Base-by-base conservation (phyloP, 2,329 filamentous ascomycete genomes). In the Ophiobolus disseminans region DNA sequence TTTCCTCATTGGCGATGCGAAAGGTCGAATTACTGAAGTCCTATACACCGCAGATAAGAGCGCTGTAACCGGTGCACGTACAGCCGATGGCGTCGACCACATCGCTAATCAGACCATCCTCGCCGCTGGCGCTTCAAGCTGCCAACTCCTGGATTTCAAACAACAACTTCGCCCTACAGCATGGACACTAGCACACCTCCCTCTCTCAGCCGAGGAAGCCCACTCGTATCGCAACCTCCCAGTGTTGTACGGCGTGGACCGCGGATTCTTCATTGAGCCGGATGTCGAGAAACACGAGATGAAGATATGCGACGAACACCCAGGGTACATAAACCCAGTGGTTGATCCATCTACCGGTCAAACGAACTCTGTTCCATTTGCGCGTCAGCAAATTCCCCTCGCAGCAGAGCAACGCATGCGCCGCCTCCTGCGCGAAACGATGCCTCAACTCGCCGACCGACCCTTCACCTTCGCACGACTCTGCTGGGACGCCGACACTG, bases 401-500 rank as follows among this genome's bases (percentile, higher is more conserved):
- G 76, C 78, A 35, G 75, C 78, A 0, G 80, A 80, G 52, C 53
- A 67, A 5, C 74, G 78, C 2, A 71, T 79, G n/a, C 73, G 79
- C 3, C 64, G 69, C 5, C 78, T 83, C 40, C 62, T 84, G 10
- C 61, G 61, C 7, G 79, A 81, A 31, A 79, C 76, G 1, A 80
- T 83, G 76, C 80, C 81, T 1, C 78, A 83, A 44, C 74, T 83
- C 4, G 75, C 77, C 0, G 62, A 76, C 2, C 75, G 81, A 2
- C 73, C 74, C 0, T 78, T 83, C 40, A 74, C 66, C 16, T 82
- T 80, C 50, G 78, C 78, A 6, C 71, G 80, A 13, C 78, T 84
- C 23, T 84, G 81, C 65, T 84, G 82, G 81, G 81, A 81, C 57
- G 76, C 80, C 0, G 82, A 84, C 56, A 84, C 81, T 0, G 75